These are phyloP conservation scores for Arthrobotrys conoides DNA, from an alignment of 2,329 filamentous ascomycete genomes.

Conservation along the genomic window DNA sequence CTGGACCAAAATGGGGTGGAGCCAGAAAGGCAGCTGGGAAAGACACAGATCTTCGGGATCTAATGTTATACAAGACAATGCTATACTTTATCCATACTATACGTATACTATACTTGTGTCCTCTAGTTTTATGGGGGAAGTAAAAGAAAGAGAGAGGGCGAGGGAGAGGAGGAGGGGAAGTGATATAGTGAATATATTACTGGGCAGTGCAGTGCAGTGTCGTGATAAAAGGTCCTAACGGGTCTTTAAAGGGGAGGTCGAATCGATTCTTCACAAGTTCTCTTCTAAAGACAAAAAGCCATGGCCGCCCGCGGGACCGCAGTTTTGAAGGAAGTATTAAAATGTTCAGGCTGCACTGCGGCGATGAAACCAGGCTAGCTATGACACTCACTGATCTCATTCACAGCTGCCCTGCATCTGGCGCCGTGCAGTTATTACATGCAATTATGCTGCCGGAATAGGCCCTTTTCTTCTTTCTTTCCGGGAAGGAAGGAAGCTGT, in stretches of 20 bases:
- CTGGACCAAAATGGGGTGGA: not conserved
- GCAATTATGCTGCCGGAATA: constrained; percentile 8
- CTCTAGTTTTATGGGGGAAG: not conserved
- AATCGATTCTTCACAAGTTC: not conserved
- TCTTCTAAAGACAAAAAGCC: not conserved
- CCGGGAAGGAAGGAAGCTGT: not conserved
- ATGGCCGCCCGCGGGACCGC: constrained; percentile 16
- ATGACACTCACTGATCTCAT: not conserved
- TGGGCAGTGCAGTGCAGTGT: not conserved
- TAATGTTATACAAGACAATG: not conserved
- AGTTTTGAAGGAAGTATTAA: constrained; percentile 12
- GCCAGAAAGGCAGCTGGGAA: constrained; percentile 19
- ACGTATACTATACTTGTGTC: too few species aligned
- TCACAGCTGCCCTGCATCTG: not conserved
- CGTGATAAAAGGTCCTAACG: not conserved
- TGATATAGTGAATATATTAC: not conserved
- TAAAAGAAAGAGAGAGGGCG: not conserved
- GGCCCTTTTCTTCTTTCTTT: not conserved
- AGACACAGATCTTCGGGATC: constrained; percentile 1
- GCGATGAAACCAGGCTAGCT: constrained; percentile 23
- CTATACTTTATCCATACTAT: not conserved
- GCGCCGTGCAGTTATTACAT: not conserved
- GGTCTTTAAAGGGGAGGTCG: constrained; percentile 42
- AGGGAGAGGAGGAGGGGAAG: not conserved
- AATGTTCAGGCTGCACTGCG: constrained; percentile 15